Percentiles rank a stretch among this genome's conserved stretches.
phyloP scores from a whole-genome alignment of 768 basidiomycete species.

The Chalciporus piperatus region DNA sequence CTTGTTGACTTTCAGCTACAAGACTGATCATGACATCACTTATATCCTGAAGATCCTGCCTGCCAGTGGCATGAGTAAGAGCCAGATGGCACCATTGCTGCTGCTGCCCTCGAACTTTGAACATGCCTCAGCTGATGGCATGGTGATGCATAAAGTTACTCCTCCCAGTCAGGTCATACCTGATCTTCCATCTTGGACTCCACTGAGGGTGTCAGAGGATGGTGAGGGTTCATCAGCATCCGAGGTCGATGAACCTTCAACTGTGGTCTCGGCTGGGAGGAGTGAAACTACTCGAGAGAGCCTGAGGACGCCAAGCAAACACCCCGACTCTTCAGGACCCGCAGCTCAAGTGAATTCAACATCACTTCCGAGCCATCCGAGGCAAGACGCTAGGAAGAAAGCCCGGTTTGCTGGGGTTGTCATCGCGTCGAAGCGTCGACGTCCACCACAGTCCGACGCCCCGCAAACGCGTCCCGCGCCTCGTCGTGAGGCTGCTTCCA shows the following conservation, averaged over 20 bases:
- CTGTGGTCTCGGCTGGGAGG: not conserved
- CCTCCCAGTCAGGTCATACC: not conserved
- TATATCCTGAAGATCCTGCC: conserved; percentile 7
- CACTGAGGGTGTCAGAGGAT: not conserved
- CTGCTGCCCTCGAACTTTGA: not conserved
- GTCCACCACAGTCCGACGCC: not conserved
- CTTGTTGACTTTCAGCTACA: not conserved
- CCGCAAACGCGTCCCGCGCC: not conserved
- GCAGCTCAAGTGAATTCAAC: not conserved
- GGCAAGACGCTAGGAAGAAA: conserved; percentile 10
- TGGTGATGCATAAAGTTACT: not conserved
- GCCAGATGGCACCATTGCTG: conserved; percentile 2
- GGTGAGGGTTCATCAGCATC: not conserved
- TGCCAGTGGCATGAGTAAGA: not conserved
- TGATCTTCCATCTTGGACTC: conserved; percentile 28
- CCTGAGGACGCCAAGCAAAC: not conserved
- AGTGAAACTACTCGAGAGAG: not conserved
- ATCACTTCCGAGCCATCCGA: not conserved
- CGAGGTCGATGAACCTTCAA: conserved; percentile 8
- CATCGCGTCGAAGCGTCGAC: conserved; percentile 13
- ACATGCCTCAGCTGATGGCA: not conserved
- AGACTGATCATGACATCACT: conserved; percentile 3
- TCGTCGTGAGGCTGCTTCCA: not conserved
- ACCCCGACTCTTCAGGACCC: too few relatives aligned
- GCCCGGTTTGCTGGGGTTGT: conserved; percentile 24